Evolutionary conservation across 768 basidiomycete species (phyloP).

Genomic region (Lactifluus volemus): DNA sequence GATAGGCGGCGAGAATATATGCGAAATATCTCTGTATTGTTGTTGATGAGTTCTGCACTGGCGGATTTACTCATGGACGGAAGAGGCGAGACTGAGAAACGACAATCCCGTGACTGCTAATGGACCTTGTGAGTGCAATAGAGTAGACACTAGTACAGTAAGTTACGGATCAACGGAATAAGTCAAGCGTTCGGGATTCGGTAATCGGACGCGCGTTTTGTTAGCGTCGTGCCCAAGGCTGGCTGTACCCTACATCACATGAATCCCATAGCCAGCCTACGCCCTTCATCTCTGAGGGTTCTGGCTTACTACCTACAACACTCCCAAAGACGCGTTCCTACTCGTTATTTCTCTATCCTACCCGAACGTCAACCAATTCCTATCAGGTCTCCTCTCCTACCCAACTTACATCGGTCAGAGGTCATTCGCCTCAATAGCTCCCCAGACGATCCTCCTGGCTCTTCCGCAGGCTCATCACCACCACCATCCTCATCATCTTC

Average conservation of each 20-base stretch:
- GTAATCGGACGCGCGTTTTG: too few relatives aligned
- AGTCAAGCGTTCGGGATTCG: too few relatives aligned
- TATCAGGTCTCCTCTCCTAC: not conserved
- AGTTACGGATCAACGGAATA: too few relatives aligned
- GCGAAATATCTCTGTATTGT: slow-evolving; percentile 11
- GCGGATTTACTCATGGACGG: not conserved
- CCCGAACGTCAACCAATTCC: not conserved
- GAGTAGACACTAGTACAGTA: too few relatives aligned
- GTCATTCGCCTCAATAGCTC: slow-evolving; percentile 11
- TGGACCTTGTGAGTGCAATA: too few relatives aligned
- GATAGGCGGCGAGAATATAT: not conserved
- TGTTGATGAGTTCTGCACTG: not conserved
- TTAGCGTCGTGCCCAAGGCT: not conserved
- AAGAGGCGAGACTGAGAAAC: not conserved
- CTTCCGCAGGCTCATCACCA: slow-evolving; percentile 29
- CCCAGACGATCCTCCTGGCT: slow-evolving; percentile 11
- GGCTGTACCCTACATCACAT: not conserved
- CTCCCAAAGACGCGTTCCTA: not conserved
- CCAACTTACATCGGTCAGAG: not conserved
- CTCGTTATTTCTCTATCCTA: slow-evolving; percentile 1
- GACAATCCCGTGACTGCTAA: too few relatives aligned
- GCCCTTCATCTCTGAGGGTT: not conserved
- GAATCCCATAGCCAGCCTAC: slow-evolving; percentile 1
- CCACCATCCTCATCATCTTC: slow-evolving; percentile 36
- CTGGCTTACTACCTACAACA: not conserved